A percentile compares a stretch with the other conserved stretches of the same genome.
Evolutionary conservation across 805 yeast genomes (phyloP).

Genomic region (Jamesozyma jinghongensis): DNA sequence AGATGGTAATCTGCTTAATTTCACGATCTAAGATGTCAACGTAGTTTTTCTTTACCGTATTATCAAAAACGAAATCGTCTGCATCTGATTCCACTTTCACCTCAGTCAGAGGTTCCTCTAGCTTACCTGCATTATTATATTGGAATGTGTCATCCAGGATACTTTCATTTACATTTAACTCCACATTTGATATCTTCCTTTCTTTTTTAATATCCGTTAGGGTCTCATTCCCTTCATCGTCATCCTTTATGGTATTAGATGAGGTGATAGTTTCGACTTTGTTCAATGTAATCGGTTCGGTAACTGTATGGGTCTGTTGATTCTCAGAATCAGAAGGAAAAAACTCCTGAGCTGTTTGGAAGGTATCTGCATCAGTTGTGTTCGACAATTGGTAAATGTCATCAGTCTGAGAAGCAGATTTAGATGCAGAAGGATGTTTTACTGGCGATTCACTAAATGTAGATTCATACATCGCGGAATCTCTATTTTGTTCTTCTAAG

Average conservation of each 20-base stretch:
- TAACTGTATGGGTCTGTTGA: no score
- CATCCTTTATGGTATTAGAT: background rate
- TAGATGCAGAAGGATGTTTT: constrained; percentile 16
- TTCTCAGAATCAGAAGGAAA: constrained; percentile 1
- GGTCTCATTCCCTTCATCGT: background rate
- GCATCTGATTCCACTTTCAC: constrained; percentile 4
- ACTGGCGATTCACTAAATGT: constrained; percentile 20
- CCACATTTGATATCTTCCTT: background rate
- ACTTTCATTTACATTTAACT: background rate
- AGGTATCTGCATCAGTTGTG: constrained; percentile 19
- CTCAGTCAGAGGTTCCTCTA: background rate
- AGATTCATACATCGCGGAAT: constrained; percentile 20
- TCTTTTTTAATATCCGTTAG: background rate
- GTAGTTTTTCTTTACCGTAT: constrained; percentile 8
- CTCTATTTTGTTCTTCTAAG: constrained; percentile 9
- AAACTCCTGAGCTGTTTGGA: constrained; percentile 26
- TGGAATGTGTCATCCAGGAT: constrained; percentile 6
- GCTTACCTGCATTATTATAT: background rate
- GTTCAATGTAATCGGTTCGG: background rate
- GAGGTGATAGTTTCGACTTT: background rate
- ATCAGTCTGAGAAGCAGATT: constrained; percentile 4
- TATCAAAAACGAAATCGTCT: constrained; percentile 20
- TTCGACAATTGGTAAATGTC: constrained; percentile 22
- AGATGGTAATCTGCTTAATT: constrained; percentile 30
- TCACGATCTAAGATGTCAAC: constrained; percentile 3